Conservation (phyloP, 2,329 filamentous ascomycete genomes). For the Verticillium isaacii region DNA sequence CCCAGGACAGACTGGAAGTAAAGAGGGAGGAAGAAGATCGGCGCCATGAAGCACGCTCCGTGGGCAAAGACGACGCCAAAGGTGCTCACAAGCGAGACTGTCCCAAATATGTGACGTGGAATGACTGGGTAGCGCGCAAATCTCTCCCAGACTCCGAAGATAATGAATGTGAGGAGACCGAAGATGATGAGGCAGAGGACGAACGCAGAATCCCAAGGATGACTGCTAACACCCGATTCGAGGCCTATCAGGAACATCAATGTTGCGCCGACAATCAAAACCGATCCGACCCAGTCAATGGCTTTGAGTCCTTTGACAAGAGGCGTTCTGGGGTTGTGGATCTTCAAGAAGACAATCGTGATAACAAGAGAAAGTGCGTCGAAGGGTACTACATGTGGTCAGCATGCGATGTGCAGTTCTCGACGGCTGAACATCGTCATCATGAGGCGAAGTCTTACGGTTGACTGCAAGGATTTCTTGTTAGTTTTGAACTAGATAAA, state of each 20-base stretch:
- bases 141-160: conserved; percentile 71
- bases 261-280: conserved; percentile 67
- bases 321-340: conserved; percentile 64
- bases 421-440: too few species aligned
- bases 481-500: background rate
- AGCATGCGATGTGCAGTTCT: too few species aligned
- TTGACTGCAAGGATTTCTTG: conserved; percentile 36
- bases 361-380: conserved; percentile 19
- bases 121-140: conserved; percentile 75
- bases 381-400: background rate
- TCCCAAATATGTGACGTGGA: conserved; percentile 65
- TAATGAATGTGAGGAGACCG: conserved; percentile 53
- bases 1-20: conserved; percentile 77
- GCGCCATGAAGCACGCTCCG: conserved; percentile 71
- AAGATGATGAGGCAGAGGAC: conserved; percentile 76
- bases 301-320: conserved; percentile 59
- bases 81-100: conserved; percentile 59
- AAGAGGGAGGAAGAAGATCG: conserved; percentile 73
- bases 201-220: conserved; percentile 69
- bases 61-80: conserved; percentile 67
- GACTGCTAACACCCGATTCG: conserved; percentile 72
- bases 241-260: conserved; percentile 86
- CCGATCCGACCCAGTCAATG: conserved; percentile 51
- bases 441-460: background rate
- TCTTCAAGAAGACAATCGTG: conserved; percentile 57